Percentiles rank a stretch among this genome's conserved stretches.
Conservation (phyloP, 2,329 filamentous ascomycete species). For the Raffaelea albimanens region DNA sequence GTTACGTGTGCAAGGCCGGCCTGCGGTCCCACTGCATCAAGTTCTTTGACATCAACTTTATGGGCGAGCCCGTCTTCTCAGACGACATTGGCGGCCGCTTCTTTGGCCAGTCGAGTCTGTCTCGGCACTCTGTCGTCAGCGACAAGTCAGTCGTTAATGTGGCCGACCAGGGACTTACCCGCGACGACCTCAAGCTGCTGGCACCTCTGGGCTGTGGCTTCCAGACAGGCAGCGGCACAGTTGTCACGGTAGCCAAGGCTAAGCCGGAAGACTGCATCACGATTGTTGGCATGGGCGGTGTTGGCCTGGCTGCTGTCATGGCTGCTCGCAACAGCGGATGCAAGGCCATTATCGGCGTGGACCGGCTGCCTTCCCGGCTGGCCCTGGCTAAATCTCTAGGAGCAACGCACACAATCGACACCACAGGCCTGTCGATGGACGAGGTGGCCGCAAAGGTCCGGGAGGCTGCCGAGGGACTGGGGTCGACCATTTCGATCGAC, state of each 20-base stretch:
- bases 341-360: constrained; percentile 31
- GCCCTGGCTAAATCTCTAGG: constrained; percentile 32
- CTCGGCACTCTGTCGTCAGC: constrained; percentile 2
- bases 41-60: constrained; percentile 6
- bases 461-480: not conserved
- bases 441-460: not conserved
- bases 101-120: constrained; percentile 8
- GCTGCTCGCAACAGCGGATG: constrained; percentile 22
- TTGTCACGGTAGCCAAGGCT: constrained; percentile 23
- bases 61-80: constrained; percentile 3
- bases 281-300: constrained; percentile 29
- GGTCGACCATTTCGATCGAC: not conserved
- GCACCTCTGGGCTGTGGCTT: constrained; percentile 33
- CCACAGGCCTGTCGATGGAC: not conserved
- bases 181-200: constrained; percentile 13
- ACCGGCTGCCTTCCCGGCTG: constrained; percentile 30
- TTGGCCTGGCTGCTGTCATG: constrained; percentile 29
- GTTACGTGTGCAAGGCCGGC: constrained; percentile 18
- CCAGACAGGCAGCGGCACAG: constrained; percentile 31
- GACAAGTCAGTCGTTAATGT: constrained; percentile 2
- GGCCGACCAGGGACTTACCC: not conserved
- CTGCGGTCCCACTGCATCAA: constrained; percentile 20
- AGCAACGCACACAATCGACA: constrained; percentile 23
- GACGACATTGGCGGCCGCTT: constrained; percentile 2
- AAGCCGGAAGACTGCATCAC: constrained; percentile 19